A percentile compares a stretch with the other conserved stretches of the same genome.
phyloP scores from a whole-genome alignment of 495 filamentous ascomycete genomes.

The Neurospora africana region DNA sequence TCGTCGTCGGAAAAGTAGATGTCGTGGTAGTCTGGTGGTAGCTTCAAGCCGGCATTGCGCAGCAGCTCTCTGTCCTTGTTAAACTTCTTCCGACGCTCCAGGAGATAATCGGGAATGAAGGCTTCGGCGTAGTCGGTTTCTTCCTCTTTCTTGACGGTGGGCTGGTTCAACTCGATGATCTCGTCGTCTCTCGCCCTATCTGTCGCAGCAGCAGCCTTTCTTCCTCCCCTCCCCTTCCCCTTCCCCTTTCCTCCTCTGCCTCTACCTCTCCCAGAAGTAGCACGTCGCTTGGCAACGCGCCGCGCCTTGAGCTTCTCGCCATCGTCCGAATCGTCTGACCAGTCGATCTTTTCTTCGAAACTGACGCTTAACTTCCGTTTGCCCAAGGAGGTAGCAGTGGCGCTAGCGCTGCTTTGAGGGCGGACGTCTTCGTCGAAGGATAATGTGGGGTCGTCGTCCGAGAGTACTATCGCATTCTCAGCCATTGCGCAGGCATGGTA shows the following conservation, averaged over 20 bases:
- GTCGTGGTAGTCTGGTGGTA: conserved; percentile 73
- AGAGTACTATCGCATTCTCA: conserved; percentile 7
- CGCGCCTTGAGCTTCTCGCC: conserved; percentile 19
- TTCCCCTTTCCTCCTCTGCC: conserved; percentile 17
- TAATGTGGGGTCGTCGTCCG: conserved; percentile 13
- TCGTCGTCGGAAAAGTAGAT: conserved; percentile 87
- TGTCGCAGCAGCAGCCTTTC: neutral
- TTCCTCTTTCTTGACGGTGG: conserved; percentile 10
- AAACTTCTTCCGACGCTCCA: conserved; percentile 46
- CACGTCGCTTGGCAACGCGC: conserved; percentile 13
- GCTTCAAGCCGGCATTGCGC: conserved; percentile 55
- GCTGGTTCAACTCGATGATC: conserved; percentile 3
- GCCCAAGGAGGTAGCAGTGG: neutral
- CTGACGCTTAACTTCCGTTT: conserved; percentile 20
- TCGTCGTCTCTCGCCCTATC: neutral
- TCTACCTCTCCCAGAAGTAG: conserved; percentile 10
- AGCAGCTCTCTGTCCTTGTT: conserved; percentile 47
- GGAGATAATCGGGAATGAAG: conserved; percentile 36
- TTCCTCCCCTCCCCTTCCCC: neutral
- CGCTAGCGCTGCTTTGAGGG: neutral
- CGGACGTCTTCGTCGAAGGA: conserved; percentile 2
- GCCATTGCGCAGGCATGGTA: conserved; percentile 8
- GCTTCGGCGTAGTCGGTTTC: conserved; percentile 21
- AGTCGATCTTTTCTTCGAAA: conserved; percentile 26
- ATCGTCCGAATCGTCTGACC: conserved; percentile 30